These are phyloP conservation scores for Rhodocollybia butyracea DNA, from an alignment of 768 basidiomycete species.

Conservation along the genomic window DNA sequence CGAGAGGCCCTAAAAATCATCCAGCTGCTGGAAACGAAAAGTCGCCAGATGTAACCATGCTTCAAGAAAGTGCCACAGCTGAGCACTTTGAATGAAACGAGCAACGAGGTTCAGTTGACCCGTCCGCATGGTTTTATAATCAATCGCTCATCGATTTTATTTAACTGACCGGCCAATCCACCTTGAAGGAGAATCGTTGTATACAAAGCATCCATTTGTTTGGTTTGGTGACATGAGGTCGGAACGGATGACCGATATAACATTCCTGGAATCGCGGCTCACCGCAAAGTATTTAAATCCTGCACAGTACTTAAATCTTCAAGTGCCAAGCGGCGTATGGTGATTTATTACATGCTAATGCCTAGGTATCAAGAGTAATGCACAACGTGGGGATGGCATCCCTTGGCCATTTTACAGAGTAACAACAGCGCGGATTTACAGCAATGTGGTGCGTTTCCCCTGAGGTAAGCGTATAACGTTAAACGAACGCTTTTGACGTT, in stretches of 20 bases:
- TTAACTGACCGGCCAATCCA: background rate
- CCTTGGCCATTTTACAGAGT: conserved; percentile 40
- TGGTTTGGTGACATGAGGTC: conserved; percentile 22
- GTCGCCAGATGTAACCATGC: conserved; percentile 10
- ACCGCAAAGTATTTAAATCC: conserved; percentile 47
- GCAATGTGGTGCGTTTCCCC: conserved; percentile 58
- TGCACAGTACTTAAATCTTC: conserved; percentile 15
- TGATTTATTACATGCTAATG: background rate
- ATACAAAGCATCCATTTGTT: conserved; percentile 3
- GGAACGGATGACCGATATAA: background rate
- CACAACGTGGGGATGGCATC: background rate
- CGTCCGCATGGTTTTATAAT: background rate
- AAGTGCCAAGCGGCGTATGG: background rate
- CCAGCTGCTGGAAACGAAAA: conserved; percentile 12
- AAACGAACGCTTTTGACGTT: background rate
- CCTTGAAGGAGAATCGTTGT: conserved; percentile 8
- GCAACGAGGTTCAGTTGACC: background rate
- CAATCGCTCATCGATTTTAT: background rate
- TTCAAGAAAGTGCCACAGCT: background rate
- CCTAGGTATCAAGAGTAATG: background rate
- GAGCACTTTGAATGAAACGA: background rate
- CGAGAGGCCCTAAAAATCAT: conserved; percentile 41
- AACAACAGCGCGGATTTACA: conserved; percentile 66
- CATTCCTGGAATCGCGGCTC: conserved; percentile 18
- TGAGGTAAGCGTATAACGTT: background rate